Evolutionary conservation across 2,329 filamentous ascomycete species (phyloP).

Genomic region (Microdochium nivale): DNA sequence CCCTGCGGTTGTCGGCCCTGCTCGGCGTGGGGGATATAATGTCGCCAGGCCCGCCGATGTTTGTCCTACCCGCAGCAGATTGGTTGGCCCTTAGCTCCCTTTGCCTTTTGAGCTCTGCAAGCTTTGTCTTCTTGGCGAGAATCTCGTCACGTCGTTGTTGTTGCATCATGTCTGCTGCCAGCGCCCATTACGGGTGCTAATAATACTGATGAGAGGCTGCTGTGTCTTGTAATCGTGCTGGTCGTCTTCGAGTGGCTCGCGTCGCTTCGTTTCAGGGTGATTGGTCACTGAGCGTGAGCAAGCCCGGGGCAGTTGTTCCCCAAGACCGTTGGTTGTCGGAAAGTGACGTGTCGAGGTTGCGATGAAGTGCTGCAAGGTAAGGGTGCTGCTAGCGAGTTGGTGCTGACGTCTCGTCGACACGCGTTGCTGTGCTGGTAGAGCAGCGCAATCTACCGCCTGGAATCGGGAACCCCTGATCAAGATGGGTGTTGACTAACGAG

Average conservation of each 20-base stretch:
- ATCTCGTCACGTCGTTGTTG: slow-evolving; percentile 94
- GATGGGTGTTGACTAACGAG: background rate
- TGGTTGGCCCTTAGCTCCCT: slow-evolving; percentile 76
- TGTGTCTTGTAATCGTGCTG: background rate
- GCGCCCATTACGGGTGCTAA: slow-evolving; percentile 37
- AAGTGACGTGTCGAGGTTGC: background rate
- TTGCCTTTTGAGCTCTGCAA: slow-evolving; percentile 91
- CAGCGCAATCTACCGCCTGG: background rate
- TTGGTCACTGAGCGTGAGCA: too few relatives aligned
- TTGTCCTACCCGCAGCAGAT: slow-evolving; percentile 60
- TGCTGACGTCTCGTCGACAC: background rate
- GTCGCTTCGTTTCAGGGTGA: background rate
- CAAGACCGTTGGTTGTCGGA: background rate
- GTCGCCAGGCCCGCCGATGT: slow-evolving; percentile 54
- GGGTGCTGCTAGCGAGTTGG: background rate
- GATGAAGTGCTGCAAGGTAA: background rate
- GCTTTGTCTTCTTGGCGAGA: slow-evolving; percentile 90
- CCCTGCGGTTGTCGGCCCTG: slow-evolving; percentile 60
- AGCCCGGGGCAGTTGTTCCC: too few relatives aligned
- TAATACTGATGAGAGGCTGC: background rate
- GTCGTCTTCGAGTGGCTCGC: background rate
- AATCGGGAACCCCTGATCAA: background rate
- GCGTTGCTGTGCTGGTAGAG: background rate
- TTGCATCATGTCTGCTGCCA: slow-evolving; percentile 45
- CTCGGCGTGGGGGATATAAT: slow-evolving; percentile 62